Evolutionary conservation across 441 rosid genomes (phyloP), one percentile per base, ranked within the genome.

Genomic region (Syzygium syzygioides): DNA sequence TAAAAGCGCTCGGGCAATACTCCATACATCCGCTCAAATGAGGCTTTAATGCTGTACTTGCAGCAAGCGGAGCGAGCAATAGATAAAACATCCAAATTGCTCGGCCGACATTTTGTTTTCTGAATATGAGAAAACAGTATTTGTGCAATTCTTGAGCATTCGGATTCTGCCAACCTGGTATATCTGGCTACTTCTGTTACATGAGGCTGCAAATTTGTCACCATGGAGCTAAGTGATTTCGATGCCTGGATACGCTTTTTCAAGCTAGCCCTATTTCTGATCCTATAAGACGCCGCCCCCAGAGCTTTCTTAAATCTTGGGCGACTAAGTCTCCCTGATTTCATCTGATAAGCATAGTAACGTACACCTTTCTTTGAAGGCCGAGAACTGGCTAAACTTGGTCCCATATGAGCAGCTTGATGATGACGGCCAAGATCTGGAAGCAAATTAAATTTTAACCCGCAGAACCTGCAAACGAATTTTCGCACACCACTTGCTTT

Each of bases 391-490:
- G 91, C 93, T 86, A 92, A 88, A 89, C 91, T 93, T 23, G 96
- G 93, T 60, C 92, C 98, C 99, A 96, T 96, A 91, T 98, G 99
- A 89, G 98, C 98, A 79, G 99, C 99, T 92, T 98, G 99, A 93
- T 98, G 99, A 92, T 98, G 99, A 85, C 99, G 96, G 45, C 99
- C 99, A 71, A 97, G 98, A 95, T 98, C 99, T 71, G 99, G 99
- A 30, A 98, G 93, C 90, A 97, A 94, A 90, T 97, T 98, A 90
- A 98, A 98, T 90, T 95, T 96, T 92, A 95, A 85, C 86, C 99
- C 98, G 87, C 99, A 98, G 92, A 95, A 95, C 94, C 94, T 94
- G 95, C 99, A 98, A 68, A 94, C 88, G 86, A 94, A 95, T 91
- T 92, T 96, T 56, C 94, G 93, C 50, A 92, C 55, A 17, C 94